These are phyloP conservation scores for Alternaria longipes DNA, from an alignment of 2,329 filamentous ascomycete genomes.

Conservation along the genomic window DNA sequence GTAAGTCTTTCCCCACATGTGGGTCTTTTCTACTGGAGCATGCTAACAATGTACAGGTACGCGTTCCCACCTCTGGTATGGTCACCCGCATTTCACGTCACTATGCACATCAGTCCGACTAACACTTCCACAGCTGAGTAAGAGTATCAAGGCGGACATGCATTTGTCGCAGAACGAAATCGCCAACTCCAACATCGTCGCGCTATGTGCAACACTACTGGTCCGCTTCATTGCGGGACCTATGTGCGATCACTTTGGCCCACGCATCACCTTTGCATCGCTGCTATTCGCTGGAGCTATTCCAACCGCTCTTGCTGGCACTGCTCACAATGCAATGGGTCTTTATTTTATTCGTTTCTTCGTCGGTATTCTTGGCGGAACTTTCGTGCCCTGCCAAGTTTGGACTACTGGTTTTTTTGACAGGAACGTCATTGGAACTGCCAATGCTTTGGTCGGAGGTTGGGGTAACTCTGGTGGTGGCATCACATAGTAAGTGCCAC, in stretches of 20 bases:
- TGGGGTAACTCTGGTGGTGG: constrained; percentile 89
- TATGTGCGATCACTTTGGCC: constrained; percentile 84
- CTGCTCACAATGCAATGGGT: constrained; percentile 72
- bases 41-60: constrained; percentile 66
- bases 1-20: constrained; percentile 49
- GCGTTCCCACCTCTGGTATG: constrained; percentile 83
- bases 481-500: constrained; percentile 72
- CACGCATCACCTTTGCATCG: constrained; percentile 80
- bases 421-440: constrained; percentile 88
- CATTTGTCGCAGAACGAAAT: constrained; percentile 74
- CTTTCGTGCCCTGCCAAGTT: constrained; percentile 87
- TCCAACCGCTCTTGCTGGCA: constrained; percentile 82
- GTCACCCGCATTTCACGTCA: constrained; percentile 16
- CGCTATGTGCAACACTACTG: constrained; percentile 69
- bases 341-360: constrained; percentile 82
- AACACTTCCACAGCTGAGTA: constrained; percentile 53
- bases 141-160: constrained; percentile 81
- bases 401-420: constrained; percentile 95
- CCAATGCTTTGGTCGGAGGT: constrained; percentile 84
- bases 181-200: constrained; percentile 90
- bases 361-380: constrained; percentile 79
- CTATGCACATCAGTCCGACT: constrained; percentile 41
- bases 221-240: constrained; percentile 82
- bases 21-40: constrained; percentile 10
- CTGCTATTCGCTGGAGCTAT: constrained; percentile 80